Base-by-base conservation (phyloP, 2,329 filamentous ascomycete species). In the Hymenoscyphus occultus region DNA sequence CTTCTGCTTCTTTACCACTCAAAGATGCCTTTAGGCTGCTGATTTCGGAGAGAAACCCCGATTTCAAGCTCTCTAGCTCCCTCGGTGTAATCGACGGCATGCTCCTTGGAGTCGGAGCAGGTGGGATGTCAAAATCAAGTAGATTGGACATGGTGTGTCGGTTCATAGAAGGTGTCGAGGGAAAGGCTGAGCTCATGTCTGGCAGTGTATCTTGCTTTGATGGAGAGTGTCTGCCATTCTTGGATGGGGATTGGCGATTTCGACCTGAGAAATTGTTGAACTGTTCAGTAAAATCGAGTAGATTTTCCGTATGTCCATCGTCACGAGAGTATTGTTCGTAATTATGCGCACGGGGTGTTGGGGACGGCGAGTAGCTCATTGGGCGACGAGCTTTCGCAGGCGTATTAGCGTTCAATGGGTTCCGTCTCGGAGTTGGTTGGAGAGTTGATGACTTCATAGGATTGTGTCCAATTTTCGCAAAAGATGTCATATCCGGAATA, bases 21-120 rank as follows among this genome's bases (percentile, higher is more conserved):
- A 99, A 82, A 10, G 92, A 94, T 2, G 95, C 95, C 74, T 92
- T 95, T 19, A 99, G 85, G n/a, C 91, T 92, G 68, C 92, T 96
- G 66, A 99, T 96, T 75, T 98, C 92, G 0, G 93, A 96, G 61
- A 96, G 83, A 72, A 96, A 96, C 31, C 85, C 86, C 0, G 93
- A 97, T 77, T 98, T 98, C 66, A 98, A 83, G 14, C 90, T 91
- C 76, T 99, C 95, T 2, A 98, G 82, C 78, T 99, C 95, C 40
- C 95, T 88, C 1, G 95, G 91, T 1, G 93, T 97, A 71, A 98
- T 90, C 9, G 90, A 92, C 0, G 95, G 95, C 45, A 98, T 86
- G 63, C 92, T 97, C 67, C 94, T 88, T 14, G 95, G 95, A 0
- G 95, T 98, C 1, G 94, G 93, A 71, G 93, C 88, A 0, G 94